Conservation (phyloP, 2,329 filamentous ascomycete species). For the Microsporum canis region DNA sequence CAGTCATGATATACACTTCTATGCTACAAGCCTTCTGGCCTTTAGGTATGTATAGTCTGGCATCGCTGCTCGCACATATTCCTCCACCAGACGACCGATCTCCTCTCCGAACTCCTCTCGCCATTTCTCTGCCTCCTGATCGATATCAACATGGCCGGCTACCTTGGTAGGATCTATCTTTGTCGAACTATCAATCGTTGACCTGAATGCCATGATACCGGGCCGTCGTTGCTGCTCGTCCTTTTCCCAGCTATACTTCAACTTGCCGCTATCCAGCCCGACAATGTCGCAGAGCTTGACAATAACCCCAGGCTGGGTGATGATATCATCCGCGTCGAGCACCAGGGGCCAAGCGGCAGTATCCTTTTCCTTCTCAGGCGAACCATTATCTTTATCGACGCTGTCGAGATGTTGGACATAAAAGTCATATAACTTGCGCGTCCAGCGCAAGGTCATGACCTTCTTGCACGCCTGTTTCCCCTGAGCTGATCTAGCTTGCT, state of each 20-base stretch:
- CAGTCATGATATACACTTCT: neutral
- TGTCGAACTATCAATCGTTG: constrained; percentile 23
- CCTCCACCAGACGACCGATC: constrained; percentile 18
- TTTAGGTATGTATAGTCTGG: constrained; percentile 32
- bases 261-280: constrained; percentile 24
- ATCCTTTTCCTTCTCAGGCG: neutral
- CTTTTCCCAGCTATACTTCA: constrained; percentile 25
- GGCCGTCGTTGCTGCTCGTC: constrained; percentile 10
- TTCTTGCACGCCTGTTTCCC: neutral
- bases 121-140: constrained; percentile 28
- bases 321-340: constrained; percentile 31
- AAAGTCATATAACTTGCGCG: constrained; percentile 28
- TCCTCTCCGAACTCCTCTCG: constrained; percentile 27
- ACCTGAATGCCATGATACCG: constrained; percentile 10
- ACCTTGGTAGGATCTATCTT: constrained; percentile 25
- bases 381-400: neutral
- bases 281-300: constrained; percentile 19
- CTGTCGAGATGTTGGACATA: constrained; percentile 18
- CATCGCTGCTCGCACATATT: constrained; percentile 25
- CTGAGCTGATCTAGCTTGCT: neutral
- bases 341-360: constrained; percentile 20
- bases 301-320: constrained; percentile 24
- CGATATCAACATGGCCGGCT: constrained; percentile 24
- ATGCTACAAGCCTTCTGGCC: constrained; percentile 10
- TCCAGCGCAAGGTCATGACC: constrained; percentile 23